Conservation (phyloP, 768 basidiomycete species). For the Sarcodon sp. region DNA sequence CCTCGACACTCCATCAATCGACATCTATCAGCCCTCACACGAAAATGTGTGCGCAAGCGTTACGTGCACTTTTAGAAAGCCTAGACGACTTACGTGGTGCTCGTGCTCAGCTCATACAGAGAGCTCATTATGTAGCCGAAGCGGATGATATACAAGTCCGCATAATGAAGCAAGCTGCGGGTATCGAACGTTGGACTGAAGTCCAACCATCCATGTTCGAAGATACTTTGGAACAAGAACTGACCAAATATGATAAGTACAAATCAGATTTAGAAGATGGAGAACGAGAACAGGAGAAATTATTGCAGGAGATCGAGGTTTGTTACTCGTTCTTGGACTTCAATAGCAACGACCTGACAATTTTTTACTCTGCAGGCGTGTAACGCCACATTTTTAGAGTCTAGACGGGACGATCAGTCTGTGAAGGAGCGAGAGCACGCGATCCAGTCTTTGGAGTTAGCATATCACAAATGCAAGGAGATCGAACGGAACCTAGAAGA, state of each 20-base stretch:
- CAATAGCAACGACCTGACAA: neutral
- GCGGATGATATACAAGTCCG: conserved; percentile 64
- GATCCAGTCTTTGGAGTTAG: conserved; percentile 70
- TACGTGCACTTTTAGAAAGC: conserved; percentile 66
- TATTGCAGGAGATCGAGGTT: conserved; percentile 63
- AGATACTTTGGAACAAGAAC: conserved; percentile 62
- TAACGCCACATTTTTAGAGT: conserved; percentile 66
- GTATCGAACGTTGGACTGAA: conserved; percentile 53
- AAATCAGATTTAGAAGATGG: conserved; percentile 40
- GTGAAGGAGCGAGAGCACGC: conserved; percentile 75
- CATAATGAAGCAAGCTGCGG: conserved; percentile 52
- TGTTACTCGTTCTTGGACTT: conserved; percentile 6
- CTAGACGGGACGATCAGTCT: conserved; percentile 63
- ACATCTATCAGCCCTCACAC: conserved; percentile 18
- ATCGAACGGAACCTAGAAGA: conserved; percentile 78
- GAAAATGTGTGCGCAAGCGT: conserved; percentile 48
- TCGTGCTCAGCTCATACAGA: conserved; percentile 47
- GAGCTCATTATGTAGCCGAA: conserved; percentile 47
- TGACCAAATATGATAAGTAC: conserved; percentile 73
- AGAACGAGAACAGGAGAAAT: conserved; percentile 42
- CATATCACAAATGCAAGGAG: conserved; percentile 82
- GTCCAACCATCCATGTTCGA: conserved; percentile 84
- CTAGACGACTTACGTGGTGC: conserved; percentile 59
- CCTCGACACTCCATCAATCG: conserved; percentile 30
- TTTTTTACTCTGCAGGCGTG: conserved; percentile 26